A percentile compares a stretch with the other conserved stretches of the same genome.
Evolutionary conservation across 495 filamentous ascomycete species (phyloP).

Genomic region (Daldinia caldariorum): DNA sequence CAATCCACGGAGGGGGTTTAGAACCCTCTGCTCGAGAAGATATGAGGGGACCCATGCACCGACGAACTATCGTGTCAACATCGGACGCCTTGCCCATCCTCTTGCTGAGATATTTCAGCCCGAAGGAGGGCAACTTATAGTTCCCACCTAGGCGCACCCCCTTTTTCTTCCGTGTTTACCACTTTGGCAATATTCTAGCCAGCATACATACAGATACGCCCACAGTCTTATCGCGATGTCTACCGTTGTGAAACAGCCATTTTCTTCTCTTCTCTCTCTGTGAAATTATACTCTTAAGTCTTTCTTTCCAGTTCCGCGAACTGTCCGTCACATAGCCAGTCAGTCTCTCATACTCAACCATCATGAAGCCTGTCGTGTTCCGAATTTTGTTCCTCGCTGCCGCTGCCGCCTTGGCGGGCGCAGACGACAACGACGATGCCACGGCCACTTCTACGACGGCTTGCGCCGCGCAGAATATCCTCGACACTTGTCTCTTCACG

Average conservation of each 20-base stretch:
- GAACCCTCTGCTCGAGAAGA: constrained; percentile 14
- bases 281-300: too few species aligned
- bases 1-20: constrained; percentile 3
- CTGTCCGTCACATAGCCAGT: background rate
- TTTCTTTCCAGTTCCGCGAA: too few species aligned
- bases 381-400: constrained; percentile 48
- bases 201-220: background rate
- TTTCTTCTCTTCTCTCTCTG: background rate
- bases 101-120: constrained; percentile 22
- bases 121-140: constrained; percentile 24
- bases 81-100: background rate
- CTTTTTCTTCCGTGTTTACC: constrained; percentile 4
- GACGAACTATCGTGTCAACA: constrained; percentile 38
- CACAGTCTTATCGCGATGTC: too few species aligned
- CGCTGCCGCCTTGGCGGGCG: constrained; percentile 32
- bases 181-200: background rate
- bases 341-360: constrained; percentile 20
- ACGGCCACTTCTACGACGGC: constrained; percentile 41
- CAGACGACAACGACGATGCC: constrained; percentile 7
- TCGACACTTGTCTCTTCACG: constrained; percentile 54
- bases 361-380: constrained; percentile 52
- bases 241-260: background rate
- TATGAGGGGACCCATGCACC: constrained; percentile 18
- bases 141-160: constrained; percentile 5
- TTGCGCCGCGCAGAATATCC: constrained; percentile 57